Evolutionary conservation across 805 yeast species (phyloP), one percentile per base, ranked within the genome.

Genomic region (Blastobotrys attinorum): DNA sequence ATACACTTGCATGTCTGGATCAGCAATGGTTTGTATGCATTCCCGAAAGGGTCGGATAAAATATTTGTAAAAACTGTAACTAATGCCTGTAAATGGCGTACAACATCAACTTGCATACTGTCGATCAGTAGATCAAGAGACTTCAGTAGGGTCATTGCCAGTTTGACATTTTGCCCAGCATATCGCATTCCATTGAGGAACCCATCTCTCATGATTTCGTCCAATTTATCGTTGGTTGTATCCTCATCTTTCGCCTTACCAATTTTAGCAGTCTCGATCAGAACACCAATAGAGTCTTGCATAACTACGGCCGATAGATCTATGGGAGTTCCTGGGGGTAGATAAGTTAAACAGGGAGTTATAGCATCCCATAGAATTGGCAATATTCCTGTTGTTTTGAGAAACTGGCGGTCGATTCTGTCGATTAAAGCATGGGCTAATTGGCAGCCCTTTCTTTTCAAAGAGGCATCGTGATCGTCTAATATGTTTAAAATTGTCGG

Each of bases 231-330:
- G n/a, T n/a, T n/a, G n/a, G n/a, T n/a, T n/a, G n/a, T n/a, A n/a
- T n/a, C n/a, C n/a, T n/a, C n/a, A n/a, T n/a, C n/a, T 71, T 2
- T 66, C 29, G 17, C 23, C 7, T 27, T 16, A 17, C 25, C 39
- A 15, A 29, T 17, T 18, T 31, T 11, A n/a, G 60, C 74, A 3
- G 67, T 68, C 39, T 62, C 70, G 43, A 65, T 64, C 46, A 61
- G 70, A 35, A 73, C 74, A 2, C 60, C 62, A n/a, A 64, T 65
- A 33, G 77, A 70, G 45, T 63, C 46, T n/a, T 47, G 35, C 4
- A 52, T 44, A 10, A 60, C 25, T 4, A 17, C 25, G 23, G 35
- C 43, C 4, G 63, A 47, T 10, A 48, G 43, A 2, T 42, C 43
- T 2, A 50, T 43, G 6, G 43, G 43, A 2, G 45, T 47, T 8